Percentiles rank a stretch among this genome's conserved stretches.
phyloP scores from a whole-genome alignment of 768 basidiomycete species.

The Macrolepiota fuliginosa region DNA sequence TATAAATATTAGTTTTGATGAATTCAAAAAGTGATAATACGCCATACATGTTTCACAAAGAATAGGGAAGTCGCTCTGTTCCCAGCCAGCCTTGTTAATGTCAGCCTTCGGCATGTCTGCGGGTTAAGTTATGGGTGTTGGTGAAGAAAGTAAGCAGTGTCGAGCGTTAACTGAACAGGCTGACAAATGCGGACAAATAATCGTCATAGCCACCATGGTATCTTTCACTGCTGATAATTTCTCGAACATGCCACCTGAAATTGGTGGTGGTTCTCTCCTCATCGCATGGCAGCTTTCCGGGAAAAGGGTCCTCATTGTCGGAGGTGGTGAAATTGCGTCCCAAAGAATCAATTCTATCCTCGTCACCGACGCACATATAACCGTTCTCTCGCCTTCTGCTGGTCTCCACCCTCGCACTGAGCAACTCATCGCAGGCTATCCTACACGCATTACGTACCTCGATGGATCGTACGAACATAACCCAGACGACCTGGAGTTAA shows the following conservation, averaged over 20 bases:
- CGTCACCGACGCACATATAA: slow-evolving; percentile 72
- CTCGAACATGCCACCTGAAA: slow-evolving; percentile 2
- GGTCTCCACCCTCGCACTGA: slow-evolving; percentile 65
- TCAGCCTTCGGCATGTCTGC: slow-evolving; percentile 66
- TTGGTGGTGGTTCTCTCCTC: slow-evolving; percentile 72
- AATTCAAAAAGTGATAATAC: slow-evolving; percentile 7
- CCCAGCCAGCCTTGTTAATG: slow-evolving; percentile 94
- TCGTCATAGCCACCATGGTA: slow-evolving; percentile 7
- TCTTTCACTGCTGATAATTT: background rate
- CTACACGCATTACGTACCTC: slow-evolving; percentile 62
- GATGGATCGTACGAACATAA: slow-evolving; percentile 55
- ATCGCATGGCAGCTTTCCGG: slow-evolving; percentile 91
- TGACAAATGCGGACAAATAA: slow-evolving; percentile 5
- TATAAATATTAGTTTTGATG: slow-evolving; percentile 1
- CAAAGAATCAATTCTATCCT: slow-evolving; percentile 86
- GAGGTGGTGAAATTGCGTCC: slow-evolving; percentile 91
- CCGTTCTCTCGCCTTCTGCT: slow-evolving; percentile 67
- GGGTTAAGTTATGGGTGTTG: background rate
- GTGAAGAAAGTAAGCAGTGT: background rate
- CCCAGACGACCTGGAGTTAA: slow-evolving; percentile 60
- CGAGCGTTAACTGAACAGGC: background rate
- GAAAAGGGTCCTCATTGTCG: slow-evolving; percentile 86
- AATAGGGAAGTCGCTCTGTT: slow-evolving; percentile 91
- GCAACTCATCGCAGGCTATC: slow-evolving; percentile 44
- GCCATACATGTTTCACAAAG: slow-evolving; percentile 87